These are phyloP conservation scores for Pichia sp. DNA, from an alignment of 1,139 yeast genomes.

Conservation along the genomic window DNA sequence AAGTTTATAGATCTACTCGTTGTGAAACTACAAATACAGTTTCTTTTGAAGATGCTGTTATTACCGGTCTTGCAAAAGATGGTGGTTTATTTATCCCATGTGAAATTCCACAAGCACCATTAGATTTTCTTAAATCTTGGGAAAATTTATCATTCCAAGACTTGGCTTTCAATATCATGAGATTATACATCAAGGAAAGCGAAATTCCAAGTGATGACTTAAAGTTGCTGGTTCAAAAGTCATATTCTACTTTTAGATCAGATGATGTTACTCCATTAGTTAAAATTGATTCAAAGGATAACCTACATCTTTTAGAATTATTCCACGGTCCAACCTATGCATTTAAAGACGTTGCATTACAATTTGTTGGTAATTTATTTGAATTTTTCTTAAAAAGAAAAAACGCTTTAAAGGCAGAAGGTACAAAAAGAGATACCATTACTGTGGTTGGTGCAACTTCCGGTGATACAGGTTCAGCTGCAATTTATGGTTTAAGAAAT, in stretches of 20 bases:
- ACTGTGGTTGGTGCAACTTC: slow-evolving; percentile 99
- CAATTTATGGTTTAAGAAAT: slow-evolving; percentile 94
- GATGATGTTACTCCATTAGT: slow-evolving; percentile 78
- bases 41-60: slow-evolving; percentile 86
- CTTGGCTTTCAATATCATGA: slow-evolving; percentile 78
- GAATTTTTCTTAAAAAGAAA: slow-evolving; percentile 82
- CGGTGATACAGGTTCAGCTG: slow-evolving; percentile 99
- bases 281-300: slow-evolving; percentile 41
- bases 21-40: slow-evolving; percentile 49
- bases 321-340: slow-evolving; percentile 99
- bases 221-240: slow-evolving; percentile 51
- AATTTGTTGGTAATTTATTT: slow-evolving; percentile 92
- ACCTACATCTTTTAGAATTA: slow-evolving; percentile 74
- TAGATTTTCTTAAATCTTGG: slow-evolving; percentile 62
- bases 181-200: slow-evolving; percentile 58
- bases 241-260: slow-evolving; percentile 88
- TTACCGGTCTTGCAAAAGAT: slow-evolving; percentile 90
- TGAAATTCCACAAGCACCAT: slow-evolving; percentile 62
- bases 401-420: slow-evolving; percentile 52
- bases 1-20: slow-evolving; percentile 83
- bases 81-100: slow-evolving; percentile 94
- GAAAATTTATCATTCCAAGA: slow-evolving; percentile 69
- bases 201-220: slow-evolving; percentile 75
- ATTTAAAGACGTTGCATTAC: slow-evolving; percentile 96
- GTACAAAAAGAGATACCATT: slow-evolving; percentile 62